Evolutionary conservation across 495 filamentous ascomycete genomes (phyloP).

Genomic region (Achaetomiella virescens): DNA sequence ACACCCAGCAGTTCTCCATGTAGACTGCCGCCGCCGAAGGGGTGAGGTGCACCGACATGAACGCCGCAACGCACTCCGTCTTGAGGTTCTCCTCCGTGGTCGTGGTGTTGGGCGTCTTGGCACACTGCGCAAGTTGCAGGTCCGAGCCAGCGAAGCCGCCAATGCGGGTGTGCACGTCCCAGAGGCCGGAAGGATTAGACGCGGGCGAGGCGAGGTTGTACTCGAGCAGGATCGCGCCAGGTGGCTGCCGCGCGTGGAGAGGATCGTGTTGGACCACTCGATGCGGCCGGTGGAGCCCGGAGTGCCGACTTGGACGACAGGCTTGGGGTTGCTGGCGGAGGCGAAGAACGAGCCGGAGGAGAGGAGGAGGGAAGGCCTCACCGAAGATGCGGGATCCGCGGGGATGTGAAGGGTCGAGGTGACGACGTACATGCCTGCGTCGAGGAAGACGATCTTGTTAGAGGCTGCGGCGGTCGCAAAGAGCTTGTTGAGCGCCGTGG

Average conservation of each 20-base stretch:
- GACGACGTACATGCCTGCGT: constrained; percentile 77
- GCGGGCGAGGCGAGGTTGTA: constrained; percentile 69
- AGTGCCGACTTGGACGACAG: constrained; percentile 67
- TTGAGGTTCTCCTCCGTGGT: constrained; percentile 36
- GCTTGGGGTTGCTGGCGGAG: constrained; percentile 56
- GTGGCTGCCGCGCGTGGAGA: constrained; percentile 66
- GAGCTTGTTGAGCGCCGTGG: constrained; percentile 57
- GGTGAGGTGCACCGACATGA: constrained; percentile 64
- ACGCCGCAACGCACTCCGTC: constrained; percentile 58
- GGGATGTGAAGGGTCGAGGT: constrained; percentile 73
- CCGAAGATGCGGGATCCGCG: constrained; percentile 66
- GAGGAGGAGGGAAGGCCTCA: constrained; percentile 79
- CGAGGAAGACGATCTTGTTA: constrained; percentile 72
- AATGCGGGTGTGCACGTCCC: constrained; percentile 83
- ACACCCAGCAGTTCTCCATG: constrained; percentile 63
- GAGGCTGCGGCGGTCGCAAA: constrained; percentile 50
- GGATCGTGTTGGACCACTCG: constrained; percentile 74
- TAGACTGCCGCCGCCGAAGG: constrained; percentile 48
- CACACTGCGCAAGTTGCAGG: constrained; percentile 65
- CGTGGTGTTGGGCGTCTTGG: constrained; percentile 51
- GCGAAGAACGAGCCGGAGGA: constrained; percentile 58
- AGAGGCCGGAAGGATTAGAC: constrained; percentile 66
- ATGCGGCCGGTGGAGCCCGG: constrained; percentile 64
- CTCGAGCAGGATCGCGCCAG: constrained; percentile 78
- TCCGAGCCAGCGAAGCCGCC: constrained; percentile 73